These are phyloP conservation scores for Roridomyces roridus DNA, from an alignment of 768 basidiomycete genomes.

Conservation along the genomic window DNA sequence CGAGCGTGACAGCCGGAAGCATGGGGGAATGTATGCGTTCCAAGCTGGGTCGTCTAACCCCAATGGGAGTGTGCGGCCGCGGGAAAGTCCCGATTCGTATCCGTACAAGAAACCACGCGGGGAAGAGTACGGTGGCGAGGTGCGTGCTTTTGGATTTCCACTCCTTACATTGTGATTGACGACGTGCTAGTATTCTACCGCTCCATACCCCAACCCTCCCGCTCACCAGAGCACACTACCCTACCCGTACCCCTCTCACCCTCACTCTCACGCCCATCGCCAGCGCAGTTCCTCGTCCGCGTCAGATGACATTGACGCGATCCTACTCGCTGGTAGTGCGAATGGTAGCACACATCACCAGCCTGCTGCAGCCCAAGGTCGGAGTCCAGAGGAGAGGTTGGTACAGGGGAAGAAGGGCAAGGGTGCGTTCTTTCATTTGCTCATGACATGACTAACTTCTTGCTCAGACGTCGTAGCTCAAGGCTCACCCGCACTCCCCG, in stretches of 20 bases:
- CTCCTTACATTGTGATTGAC: background rate
- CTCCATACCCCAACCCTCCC: background rate
- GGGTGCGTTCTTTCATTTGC: background rate
- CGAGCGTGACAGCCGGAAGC: background rate
- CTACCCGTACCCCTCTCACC: background rate
- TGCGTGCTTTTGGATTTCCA: slow-evolving; percentile 14
- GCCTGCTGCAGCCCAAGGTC: no score
- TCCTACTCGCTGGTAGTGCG: slow-evolving; percentile 14
- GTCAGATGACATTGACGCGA: slow-evolving; percentile 22
- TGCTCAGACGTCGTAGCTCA: no score
- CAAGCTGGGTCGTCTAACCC: no score
- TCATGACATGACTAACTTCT: background rate
- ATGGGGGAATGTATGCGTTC: no score
- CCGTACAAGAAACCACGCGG: background rate
- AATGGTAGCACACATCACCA: background rate
- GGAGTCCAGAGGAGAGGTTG: no score
- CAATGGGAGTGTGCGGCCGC: background rate
- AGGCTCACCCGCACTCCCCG: no score
- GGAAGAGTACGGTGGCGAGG: slow-evolving; percentile 3
- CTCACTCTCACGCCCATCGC: background rate
- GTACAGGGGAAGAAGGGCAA: background rate
- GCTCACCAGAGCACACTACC: background rate
- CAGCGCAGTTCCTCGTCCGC: slow-evolving; percentile 5
- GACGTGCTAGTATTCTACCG: background rate
- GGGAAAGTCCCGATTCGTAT: background rate